A percentile compares a stretch with the other conserved stretches of the same genome.
Evolutionary conservation across 768 basidiomycete genomes (phyloP).

Genomic region (Wakefieldia striispora): DNA sequence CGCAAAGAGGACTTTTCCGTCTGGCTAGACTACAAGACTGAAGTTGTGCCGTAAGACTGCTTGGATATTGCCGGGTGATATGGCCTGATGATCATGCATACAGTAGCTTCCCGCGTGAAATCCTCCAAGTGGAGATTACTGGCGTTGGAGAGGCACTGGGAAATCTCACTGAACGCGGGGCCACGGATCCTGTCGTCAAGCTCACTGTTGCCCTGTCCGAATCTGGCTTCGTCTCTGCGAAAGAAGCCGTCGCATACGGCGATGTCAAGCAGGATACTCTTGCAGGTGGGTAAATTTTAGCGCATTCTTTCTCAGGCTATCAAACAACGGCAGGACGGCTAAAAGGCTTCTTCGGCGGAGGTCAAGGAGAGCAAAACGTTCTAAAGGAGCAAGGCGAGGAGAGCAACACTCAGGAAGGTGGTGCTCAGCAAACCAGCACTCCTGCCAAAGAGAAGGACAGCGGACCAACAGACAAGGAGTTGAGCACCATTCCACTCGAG

Average conservation of each 20-base stretch:
- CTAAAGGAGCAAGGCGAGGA: slow-evolving; percentile 28
- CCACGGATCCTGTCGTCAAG: slow-evolving; percentile 81
- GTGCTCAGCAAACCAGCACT: slow-evolving; percentile 29
- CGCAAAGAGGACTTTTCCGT: slow-evolving; percentile 81
- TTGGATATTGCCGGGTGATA: not conserved
- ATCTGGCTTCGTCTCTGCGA: slow-evolving; percentile 80
- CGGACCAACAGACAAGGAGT: slow-evolving; percentile 37
- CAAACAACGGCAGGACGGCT: slow-evolving; percentile 59
- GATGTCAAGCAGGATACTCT: slow-evolving; percentile 81
- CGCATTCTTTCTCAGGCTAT: slow-evolving; percentile 8
- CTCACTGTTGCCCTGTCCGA: slow-evolving; percentile 81
- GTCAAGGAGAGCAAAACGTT: slow-evolving; percentile 36
- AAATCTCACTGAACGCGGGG: slow-evolving; percentile 83
- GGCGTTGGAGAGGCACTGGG: slow-evolving; percentile 74
- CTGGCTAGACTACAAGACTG: slow-evolving; percentile 71
- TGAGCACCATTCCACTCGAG: slow-evolving; percentile 64
- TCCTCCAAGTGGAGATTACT: slow-evolving; percentile 68
- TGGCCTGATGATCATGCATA: slow-evolving; percentile 1
- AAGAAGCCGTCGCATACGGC: slow-evolving; percentile 75
- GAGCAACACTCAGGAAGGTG: slow-evolving; percentile 24
- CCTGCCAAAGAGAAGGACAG: slow-evolving; percentile 37
- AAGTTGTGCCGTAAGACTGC: slow-evolving; percentile 54
- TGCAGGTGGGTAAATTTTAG: slow-evolving; percentile 46
- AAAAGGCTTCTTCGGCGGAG: slow-evolving; percentile 81
- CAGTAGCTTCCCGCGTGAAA: slow-evolving; percentile 70